Percentiles rank a stretch among this genome's conserved stretches.
These are phyloP conservation scores for Candida sp. DNA, from an alignment of 1,139 yeast genomes.

Conservation along the genomic window DNA sequence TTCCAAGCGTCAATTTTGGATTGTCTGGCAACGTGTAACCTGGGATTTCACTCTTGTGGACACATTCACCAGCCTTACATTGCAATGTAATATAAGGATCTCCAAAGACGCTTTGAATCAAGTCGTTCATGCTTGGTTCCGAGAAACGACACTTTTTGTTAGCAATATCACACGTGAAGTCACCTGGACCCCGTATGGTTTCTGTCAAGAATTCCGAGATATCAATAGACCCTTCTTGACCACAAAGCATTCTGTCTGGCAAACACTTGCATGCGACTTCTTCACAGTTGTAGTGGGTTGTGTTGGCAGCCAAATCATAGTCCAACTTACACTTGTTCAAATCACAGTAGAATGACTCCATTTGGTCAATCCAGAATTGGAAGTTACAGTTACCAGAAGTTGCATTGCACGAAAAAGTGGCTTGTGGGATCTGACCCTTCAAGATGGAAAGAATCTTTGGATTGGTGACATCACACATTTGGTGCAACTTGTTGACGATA, in stretches of 20 bases:
- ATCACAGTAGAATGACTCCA: conserved; percentile 91
- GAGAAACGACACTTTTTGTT: conserved; percentile 73
- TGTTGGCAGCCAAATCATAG: conserved; percentile 63
- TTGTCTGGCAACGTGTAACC: conserved; percentile 79
- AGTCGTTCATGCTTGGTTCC: conserved; percentile 96
- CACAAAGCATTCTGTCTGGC: conserved; percentile 94
- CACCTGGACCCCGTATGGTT: conserved; percentile 93
- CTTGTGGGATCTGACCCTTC: conserved; percentile 86
- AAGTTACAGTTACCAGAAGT: conserved; percentile 75
- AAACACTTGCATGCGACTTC: conserved; percentile 82
- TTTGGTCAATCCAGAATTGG: conserved; percentile 94
- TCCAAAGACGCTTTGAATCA: conserved; percentile 90
- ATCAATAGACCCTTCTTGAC: conserved; percentile 92
- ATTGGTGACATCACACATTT: conserved; percentile 95
- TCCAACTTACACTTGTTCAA: conserved; percentile 72
- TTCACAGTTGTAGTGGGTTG: conserved; percentile 80
- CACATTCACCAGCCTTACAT: conserved; percentile 88
- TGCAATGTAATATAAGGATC: conserved; percentile 84
- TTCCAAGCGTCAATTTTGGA: conserved; percentile 50
- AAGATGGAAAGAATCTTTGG: conserved; percentile 81
- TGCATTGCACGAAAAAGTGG: conserved; percentile 85
- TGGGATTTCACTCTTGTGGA: conserved; percentile 91
- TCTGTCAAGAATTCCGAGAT: conserved; percentile 91
- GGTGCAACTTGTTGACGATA: conserved; percentile 79
- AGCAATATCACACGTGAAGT: conserved; percentile 76